Evolutionary conservation across 768 basidiomycete species (phyloP), one percentile per base, ranked within the genome.

Genomic region (Hortiboletus flavorubellus): DNA sequence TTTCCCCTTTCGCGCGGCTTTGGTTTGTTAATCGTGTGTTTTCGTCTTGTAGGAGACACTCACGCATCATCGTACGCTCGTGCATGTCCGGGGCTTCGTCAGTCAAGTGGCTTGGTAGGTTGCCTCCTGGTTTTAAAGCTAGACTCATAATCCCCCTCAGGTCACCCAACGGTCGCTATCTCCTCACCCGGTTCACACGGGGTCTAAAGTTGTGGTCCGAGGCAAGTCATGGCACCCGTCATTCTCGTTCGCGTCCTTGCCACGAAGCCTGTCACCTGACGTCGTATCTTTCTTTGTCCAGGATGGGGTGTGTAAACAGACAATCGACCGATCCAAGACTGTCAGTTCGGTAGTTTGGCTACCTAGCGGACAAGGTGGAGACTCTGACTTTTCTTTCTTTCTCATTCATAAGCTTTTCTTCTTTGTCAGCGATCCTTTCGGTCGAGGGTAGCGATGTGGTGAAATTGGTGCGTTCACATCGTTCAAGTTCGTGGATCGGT

Each of bases 121-220:
- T 33, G 0, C 5, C 11, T 39, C 31, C 10, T 30, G 0, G n/a
- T 41, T 16, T 34, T 16, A 10, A 7, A 16, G 21, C n/a, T n/a
- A 23, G 7, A 7, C 16, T 53, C 15, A 38, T 53, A 29, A 39
- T 21, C 3, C 11, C 7, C 3, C 9, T 30, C 54, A 77, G 78
- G 80, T 80, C 80, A 6, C 82, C 81, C 3, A 74, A 70, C 31
- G 77, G 80, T 15, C 68, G 66, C 18, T 56, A 70, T 10, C 68
- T 82, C 37, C 66, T 82, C 38, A 79, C 80, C 4, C 79, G 80
- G 58, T 72, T 79, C 40, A 73, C 68, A 23, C 78, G 76, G 8
- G 75, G 73, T 23, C 67, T 81, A 52, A 82, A 83, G 57, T 53
- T 82, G 21, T 82, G 80, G 80, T 75, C 72, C n/a, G 75, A 78